Evolutionary conservation across 2,329 filamentous ascomycete species (phyloP), one percentile per base, ranked within the genome.

Genomic region (Fusarium tricinctum): DNA sequence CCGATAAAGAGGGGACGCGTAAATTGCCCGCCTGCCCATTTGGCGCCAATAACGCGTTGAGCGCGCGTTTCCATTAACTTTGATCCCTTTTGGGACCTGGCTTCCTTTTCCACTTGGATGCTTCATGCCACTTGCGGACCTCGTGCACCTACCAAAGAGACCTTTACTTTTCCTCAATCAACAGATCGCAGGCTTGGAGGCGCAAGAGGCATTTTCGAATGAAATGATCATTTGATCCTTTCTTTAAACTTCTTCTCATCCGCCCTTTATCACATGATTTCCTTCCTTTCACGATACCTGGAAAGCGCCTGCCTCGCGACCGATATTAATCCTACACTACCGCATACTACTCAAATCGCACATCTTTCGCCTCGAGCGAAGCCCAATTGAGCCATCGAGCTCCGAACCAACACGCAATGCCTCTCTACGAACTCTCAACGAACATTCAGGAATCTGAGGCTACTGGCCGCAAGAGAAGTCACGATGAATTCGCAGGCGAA

Each of bases 401-500:
- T 56, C 63, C 2, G 19, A 38, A 38, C 54, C 20, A 57, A 28
- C 39, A 58, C 52, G 48, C 58, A 65, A 86, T 86, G 84, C 81
- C 85, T 73, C 77, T 87, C 26, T 76, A 80, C 44, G 78, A 81
- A 53, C 78, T 85, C 73, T 83, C 84, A 19, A 75, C 80, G 14
- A 86, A 86, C 63, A 78, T 84, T 30, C 80, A 81, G 73, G 82
- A 84, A 71, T 75, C 79, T 23, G 82, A 84, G 50, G 69, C 75
- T 20, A 76, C 75, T 28, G 76, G 77, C 47, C 78, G 80, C 51
- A 86, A 87, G 74, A 77, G 83, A 60, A 81, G 77, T 42, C 82
- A 85, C 66, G 78, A 83, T 40, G 81, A 85, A 32, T 86, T 80
- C 62, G 69, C 79, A 4, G 78, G 75, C 12, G 75, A 80, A 23